A percentile compares a stretch with the other conserved stretches of the same genome.
Conservation (phyloP, 176 grass and related monocot species). For the Triticum timopheevii region DNA sequence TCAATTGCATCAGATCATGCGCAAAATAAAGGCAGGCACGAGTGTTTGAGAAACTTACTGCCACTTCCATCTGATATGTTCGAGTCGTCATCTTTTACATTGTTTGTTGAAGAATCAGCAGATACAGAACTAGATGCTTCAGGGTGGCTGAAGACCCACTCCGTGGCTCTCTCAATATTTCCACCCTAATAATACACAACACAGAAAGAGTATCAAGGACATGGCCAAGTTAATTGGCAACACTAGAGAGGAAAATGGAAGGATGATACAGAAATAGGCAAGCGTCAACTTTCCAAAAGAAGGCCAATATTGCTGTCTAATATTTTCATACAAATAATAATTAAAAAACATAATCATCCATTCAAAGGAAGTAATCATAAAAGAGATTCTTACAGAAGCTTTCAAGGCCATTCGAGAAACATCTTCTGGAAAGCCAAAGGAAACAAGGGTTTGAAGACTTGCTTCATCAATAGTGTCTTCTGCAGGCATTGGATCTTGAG, state of each 20-base stretch:
- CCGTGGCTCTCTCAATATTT: slow-evolving; percentile 90
- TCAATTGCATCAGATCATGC: background rate
- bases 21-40: background rate
- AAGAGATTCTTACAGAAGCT: slow-evolving; percentile 72
- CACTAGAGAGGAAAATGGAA: background rate
- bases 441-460: slow-evolving; percentile 85
- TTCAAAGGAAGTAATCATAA: background rate
- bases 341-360: background rate
- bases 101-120: slow-evolving; percentile 65
- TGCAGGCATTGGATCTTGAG: slow-evolving; percentile 39
- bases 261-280: background rate
- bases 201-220: slow-evolving; percentile 23
- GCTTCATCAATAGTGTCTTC: slow-evolving; percentile 73
- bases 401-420: slow-evolving; percentile 83
- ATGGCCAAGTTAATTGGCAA: background rate
- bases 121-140: slow-evolving; percentile 55
- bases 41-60: slow-evolving; percentile 52
- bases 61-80: slow-evolving; percentile 76
- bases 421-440: slow-evolving; percentile 91
- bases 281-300: background rate
- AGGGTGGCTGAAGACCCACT: slow-evolving; percentile 89
- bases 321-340: background rate
- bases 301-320: background rate
- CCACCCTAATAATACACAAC: slow-evolving; percentile 62
- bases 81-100: slow-evolving; percentile 39